phyloP scores from a whole-genome alignment of 768 basidiomycete species.

The Dentipellis fragilis region DNA sequence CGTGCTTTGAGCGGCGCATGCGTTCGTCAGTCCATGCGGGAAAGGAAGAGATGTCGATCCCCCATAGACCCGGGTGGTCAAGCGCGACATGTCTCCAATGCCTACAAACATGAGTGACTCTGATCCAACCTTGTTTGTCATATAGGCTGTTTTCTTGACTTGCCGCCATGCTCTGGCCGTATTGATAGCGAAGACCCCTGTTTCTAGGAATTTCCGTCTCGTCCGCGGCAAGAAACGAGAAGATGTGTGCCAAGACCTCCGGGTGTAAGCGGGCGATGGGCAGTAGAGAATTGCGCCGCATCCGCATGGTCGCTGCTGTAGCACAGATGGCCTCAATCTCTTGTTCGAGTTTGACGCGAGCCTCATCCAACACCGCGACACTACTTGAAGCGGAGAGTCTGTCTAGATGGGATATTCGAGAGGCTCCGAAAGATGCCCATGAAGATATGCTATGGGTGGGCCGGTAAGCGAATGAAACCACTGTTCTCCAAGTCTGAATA shows the following conservation, averaged over 20 bases:
- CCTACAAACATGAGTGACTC: neutral
- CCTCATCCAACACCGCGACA: neutral
- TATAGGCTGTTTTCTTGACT: too few species aligned
- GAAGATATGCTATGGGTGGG: neutral
- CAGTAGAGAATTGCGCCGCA: neutral
- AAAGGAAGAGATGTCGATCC: neutral
- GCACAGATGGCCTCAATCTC: neutral
- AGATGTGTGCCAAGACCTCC: neutral
- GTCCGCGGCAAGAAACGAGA: neutral
- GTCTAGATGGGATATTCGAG: neutral
- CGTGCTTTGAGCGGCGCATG: neutral
- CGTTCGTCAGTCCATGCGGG: neutral
- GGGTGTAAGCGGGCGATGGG: neutral
- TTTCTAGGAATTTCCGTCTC: neutral
- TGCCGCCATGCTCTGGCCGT: too few species aligned
- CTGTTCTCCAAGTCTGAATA: too few species aligned
- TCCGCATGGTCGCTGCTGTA: neutral
- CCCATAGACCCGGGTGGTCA: neutral
- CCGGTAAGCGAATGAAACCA: too few species aligned
- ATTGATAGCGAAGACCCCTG: neutral
- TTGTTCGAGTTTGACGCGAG: neutral
- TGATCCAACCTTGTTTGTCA: neutral
- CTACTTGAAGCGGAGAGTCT: neutral
- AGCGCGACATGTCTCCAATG: neutral
- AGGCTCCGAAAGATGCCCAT: neutral